Conservation (phyloP, 495 filamentous ascomycete species). For the Saxispiralis lemnorum region DNA sequence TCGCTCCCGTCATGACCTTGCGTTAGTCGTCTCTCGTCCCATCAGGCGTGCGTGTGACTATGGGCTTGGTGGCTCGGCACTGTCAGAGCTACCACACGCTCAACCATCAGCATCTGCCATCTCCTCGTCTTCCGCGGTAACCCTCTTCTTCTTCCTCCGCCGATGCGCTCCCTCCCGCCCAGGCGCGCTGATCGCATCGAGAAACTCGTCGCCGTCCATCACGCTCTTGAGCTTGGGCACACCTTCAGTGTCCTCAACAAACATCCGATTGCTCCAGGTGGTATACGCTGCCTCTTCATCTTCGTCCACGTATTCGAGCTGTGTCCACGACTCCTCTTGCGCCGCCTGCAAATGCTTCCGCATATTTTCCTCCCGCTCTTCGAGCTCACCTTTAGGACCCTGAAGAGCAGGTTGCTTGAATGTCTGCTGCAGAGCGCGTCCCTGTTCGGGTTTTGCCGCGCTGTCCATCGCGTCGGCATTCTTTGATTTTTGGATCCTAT, state of each 20-base stretch:
- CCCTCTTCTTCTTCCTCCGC: slow-evolving; percentile 19
- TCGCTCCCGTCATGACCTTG: too few relatives aligned
- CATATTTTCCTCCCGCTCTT: slow-evolving; percentile 28
- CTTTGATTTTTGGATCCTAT: slow-evolving; percentile 13
- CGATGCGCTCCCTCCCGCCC: slow-evolving; percentile 32
- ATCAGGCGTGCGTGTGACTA: too few relatives aligned
- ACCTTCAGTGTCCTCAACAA: slow-evolving; percentile 33
- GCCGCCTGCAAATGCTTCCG: slow-evolving; percentile 33
- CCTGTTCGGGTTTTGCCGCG: slow-evolving; percentile 22
- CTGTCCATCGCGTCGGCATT: not conserved
- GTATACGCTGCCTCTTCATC: slow-evolving; percentile 45
- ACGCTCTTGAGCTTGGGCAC: slow-evolving; percentile 34
- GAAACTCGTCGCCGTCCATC: slow-evolving; percentile 39
- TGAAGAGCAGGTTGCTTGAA: slow-evolving; percentile 29
- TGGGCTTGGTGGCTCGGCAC: too few relatives aligned
- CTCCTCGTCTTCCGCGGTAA: slow-evolving; percentile 5
- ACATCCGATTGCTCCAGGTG: slow-evolving; percentile 41
- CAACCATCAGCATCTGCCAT: not conserved
- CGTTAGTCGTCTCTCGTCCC: too few relatives aligned
- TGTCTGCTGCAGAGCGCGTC: slow-evolving; percentile 47
- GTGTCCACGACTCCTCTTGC: slow-evolving; percentile 52
- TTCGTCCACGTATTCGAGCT: slow-evolving; percentile 48
- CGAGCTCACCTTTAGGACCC: slow-evolving; percentile 32
- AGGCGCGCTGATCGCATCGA: slow-evolving; percentile 48
- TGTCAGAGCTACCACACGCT: not conserved